Evolutionary conservation across 495 filamentous ascomycete genomes (phyloP), one percentile per base, ranked within the genome.

Genomic region (Usnea hakonensis): DNA sequence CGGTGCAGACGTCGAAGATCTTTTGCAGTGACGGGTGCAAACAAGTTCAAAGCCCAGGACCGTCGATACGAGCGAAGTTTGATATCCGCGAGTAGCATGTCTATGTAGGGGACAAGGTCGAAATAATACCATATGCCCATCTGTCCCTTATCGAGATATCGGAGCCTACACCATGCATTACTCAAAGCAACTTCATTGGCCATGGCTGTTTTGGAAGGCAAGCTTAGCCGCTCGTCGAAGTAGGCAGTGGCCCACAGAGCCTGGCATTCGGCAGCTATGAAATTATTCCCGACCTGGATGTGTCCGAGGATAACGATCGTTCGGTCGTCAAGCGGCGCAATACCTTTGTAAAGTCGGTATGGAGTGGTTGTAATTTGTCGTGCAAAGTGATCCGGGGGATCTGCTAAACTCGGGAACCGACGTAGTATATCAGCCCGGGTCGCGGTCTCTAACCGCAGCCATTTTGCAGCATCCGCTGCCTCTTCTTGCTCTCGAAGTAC

Each of bases 211-310:
- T 43, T n/a, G n/a, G 57, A 50, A 30, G 69, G 71, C 46, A 77
- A 63, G 30, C 30, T 30, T 9, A 78, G 54, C 13, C 68, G 70
- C 32, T 70, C 66, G 60, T 79, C 77, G 17, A 77, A 68, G 48
- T 67, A 74, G 13, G 75, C 76, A 19, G 73, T 74, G 21, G 75
- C 74, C 72, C 74, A 80, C 17, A 78, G 72, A 11, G 77, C 67
- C 64, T 80, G 78, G n/a, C 69, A 70, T 65, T 78, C 74, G 41
- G 73, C 74, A 11, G 63, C 71, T 60, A 68, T 69, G 64, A 77
- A 77, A 46, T 70, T 65, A 52, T 77, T 77, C 4, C 68, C 62
- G 14, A 75, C 56, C 11, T 63, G 41, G 19, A 69, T 52, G 37
- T 73, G 61, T n/a, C 76, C 72, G 23, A 81, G 64, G 60, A 81